Evolutionary conservation across 208 protist genomes (phyloP), one percentile per base, ranked within the genome.

Genomic region (Leishmania tropica): DNA sequence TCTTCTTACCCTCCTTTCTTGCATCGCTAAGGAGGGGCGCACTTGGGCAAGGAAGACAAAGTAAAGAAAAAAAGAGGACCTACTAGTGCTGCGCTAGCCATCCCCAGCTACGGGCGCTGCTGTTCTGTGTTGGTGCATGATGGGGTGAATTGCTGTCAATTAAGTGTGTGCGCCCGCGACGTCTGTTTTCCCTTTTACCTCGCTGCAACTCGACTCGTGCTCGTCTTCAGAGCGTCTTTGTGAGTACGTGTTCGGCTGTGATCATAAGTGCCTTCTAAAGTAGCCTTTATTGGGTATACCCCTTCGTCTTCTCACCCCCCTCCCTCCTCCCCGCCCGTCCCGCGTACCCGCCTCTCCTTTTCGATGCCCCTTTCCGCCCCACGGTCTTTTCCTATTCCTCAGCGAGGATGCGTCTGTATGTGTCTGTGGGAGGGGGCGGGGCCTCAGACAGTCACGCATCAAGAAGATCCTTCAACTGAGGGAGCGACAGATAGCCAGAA

Each of bases 191-290:
- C 11, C 24, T 31, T n/a, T n/a, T 21, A 31, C 28, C 11, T n/a
- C 56, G 6, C 56, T 62, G 56, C 13, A 62, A 62, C 56, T 62
- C 28, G 56, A 4, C 56, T 11, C 7, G 40, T 73, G 21, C 67
- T 48, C 45, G 7, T 45, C 62, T 21, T 67, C 31, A 54, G 47
- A 53, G 28, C 15, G 48, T 79, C 62, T 81, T 24, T 80, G 60
- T 83, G 83, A 53, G 68, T 88, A 68, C 74, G 54, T 79, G 42
- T 83, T 37, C 75, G 71, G 75, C 42, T 87, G 80, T 81, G 42
- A 47, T 15, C 31, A 19, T 71, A 47, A 47, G 37, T n/a, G 37
- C 31, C 37, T 40, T 15, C 42, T 71, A n/a, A 47, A 71, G 15
- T 71, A 47, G 31, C 15, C 31, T 67, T 51, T 75, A 13, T 21